A percentile compares a stretch with the other conserved stretches of the same genome.
These are phyloP conservation scores for Chaetomium cochliodes DNA, from an alignment of 495 filamentous ascomycete species.

Conservation along the genomic window DNA sequence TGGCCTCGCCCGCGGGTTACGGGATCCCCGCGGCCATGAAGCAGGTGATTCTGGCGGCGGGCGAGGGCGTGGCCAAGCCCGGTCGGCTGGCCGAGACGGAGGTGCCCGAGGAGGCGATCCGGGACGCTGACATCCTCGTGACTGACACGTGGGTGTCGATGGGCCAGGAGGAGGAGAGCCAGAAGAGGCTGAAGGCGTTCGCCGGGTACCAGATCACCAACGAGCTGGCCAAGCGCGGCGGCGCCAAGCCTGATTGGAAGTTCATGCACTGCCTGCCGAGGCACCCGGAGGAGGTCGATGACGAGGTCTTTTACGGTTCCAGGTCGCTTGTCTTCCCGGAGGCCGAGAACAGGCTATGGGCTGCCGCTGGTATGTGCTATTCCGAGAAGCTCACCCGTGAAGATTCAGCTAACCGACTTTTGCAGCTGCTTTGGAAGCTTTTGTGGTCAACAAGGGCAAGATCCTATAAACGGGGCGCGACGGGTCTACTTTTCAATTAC, in stretches of 20 bases:
- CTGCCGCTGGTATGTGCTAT: slow-evolving; percentile 64
- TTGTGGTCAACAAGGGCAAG: slow-evolving; percentile 86
- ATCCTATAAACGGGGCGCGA: slow-evolving; percentile 33
- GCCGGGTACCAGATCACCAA: slow-evolving; percentile 85
- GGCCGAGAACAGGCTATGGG: slow-evolving; percentile 92
- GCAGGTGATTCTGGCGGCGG: slow-evolving; percentile 62
- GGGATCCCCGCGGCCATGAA: slow-evolving; percentile 71
- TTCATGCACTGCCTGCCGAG: slow-evolving; percentile 99
- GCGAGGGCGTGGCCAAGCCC: slow-evolving; percentile 52
- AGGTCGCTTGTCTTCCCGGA: slow-evolving; percentile 86
- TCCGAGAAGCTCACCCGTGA: not conserved
- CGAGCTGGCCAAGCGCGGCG: slow-evolving; percentile 76
- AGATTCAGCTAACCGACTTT: slow-evolving; percentile 20
- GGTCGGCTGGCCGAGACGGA: slow-evolving; percentile 71
- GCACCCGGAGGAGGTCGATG: slow-evolving; percentile 87
- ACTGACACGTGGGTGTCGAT: slow-evolving; percentile 98
- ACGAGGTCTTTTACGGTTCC: slow-evolving; percentile 86
- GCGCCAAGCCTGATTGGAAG: slow-evolving; percentile 86
- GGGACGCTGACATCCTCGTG: slow-evolving; percentile 82
- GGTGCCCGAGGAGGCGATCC: slow-evolving; percentile 83
- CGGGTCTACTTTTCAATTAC: slow-evolving; percentile 18
- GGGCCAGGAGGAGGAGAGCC: slow-evolving; percentile 87
- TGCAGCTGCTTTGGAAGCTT: slow-evolving; percentile 74
- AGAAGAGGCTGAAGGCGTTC: slow-evolving; percentile 75
- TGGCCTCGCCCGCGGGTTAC: slow-evolving; percentile 84